Percentiles rank a stretch among this genome's conserved stretches.
Evolutionary conservation across 257 asterid genomes (phyloP).

Genomic region (Coffea canephora): DNA sequence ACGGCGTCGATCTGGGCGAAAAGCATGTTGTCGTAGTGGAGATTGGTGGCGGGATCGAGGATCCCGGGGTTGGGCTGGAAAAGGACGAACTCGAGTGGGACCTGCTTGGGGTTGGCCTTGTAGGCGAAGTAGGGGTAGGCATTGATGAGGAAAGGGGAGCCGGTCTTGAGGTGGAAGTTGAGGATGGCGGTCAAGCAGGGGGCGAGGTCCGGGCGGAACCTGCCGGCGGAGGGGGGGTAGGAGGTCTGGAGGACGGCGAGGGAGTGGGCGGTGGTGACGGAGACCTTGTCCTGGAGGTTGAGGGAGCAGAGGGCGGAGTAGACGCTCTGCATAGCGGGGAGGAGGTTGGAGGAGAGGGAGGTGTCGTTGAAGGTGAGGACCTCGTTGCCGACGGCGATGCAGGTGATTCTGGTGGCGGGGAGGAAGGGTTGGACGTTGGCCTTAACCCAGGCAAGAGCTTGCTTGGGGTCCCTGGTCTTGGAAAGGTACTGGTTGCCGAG

Average conservation of each 20-base stretch:
- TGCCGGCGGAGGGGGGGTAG: constrained; percentile 81
- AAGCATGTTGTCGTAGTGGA: constrained; percentile 76
- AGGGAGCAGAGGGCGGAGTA: constrained; percentile 58
- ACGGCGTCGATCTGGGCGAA: constrained; percentile 86
- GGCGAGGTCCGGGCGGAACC: constrained; percentile 53
- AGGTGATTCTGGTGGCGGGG: constrained; percentile 68
- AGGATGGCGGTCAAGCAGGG: constrained; percentile 43
- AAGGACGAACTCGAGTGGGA: constrained; percentile 57
- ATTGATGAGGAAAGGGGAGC: constrained; percentile 64
- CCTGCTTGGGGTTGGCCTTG: constrained; percentile 60
- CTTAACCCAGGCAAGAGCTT: constrained; percentile 65
- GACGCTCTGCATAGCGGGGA: constrained; percentile 73
- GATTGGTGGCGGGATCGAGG: constrained; percentile 46
- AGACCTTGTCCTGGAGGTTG: constrained; percentile 52
- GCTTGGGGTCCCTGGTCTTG: constrained; percentile 50
- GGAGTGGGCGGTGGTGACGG: constrained; percentile 79
- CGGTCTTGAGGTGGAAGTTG: constrained; percentile 60
- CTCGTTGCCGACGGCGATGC: constrained; percentile 83
- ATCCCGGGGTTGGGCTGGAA: constrained; percentile 49
- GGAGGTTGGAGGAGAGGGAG: constrained; percentile 17
- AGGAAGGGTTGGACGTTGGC: constrained; percentile 55
- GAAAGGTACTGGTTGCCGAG: constrained; percentile 59
- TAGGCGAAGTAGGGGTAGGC: constrained; percentile 89
- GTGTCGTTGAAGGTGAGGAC: constrained; percentile 65
- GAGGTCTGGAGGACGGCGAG: constrained; percentile 64